These are phyloP conservation scores for Scedosporium boydii DNA, from an alignment of 2,329 filamentous ascomycete genomes.

Conservation along the genomic window DNA sequence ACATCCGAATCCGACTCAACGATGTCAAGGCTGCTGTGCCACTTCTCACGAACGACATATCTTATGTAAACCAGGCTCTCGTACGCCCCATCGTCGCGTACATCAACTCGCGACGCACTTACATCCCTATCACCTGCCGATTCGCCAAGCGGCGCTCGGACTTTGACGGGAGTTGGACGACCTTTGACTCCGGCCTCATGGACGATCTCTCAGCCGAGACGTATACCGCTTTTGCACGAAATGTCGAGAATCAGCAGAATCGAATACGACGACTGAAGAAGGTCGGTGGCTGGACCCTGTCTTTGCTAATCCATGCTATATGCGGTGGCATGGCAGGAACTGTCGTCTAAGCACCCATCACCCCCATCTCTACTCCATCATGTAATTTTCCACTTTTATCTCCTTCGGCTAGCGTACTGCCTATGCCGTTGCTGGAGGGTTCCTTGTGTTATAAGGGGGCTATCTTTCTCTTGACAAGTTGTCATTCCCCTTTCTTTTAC, in stretches of 20 bases:
- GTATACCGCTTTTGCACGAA: slow-evolving; percentile 85
- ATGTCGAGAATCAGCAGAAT: slow-evolving; percentile 83
- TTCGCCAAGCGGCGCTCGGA: slow-evolving; percentile 83
- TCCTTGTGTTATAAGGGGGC: background rate
- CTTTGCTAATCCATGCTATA: slow-evolving; percentile 82
- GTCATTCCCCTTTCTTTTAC: too few species aligned
- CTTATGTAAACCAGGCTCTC: slow-evolving; percentile 91
- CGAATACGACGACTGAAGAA: slow-evolving; percentile 84
- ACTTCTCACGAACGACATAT: slow-evolving; percentile 82
- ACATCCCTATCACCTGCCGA: slow-evolving; percentile 90
- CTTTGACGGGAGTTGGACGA: slow-evolving; percentile 92
- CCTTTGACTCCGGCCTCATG: slow-evolving; percentile 89
- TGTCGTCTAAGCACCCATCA: slow-evolving; percentile 32
- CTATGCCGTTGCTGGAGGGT: background rate
- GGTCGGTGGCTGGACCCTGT: slow-evolving; percentile 92
- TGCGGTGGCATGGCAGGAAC: slow-evolving; percentile 93
- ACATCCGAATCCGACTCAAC: slow-evolving; percentile 89
- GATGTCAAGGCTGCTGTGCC: slow-evolving; percentile 89
- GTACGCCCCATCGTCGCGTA: slow-evolving; percentile 95
- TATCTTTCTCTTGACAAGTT: background rate
- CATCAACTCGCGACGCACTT: slow-evolving; percentile 90
- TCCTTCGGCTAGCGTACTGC: background rate
- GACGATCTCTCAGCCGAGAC: slow-evolving; percentile 89
- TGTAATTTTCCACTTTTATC: background rate
- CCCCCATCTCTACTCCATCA: background rate